Percentiles rank a stretch among this genome's conserved stretches.
Evolutionary conservation across 73 alveolate species (phyloP).

Genomic region (Tetrahymena thermophila): DNA sequence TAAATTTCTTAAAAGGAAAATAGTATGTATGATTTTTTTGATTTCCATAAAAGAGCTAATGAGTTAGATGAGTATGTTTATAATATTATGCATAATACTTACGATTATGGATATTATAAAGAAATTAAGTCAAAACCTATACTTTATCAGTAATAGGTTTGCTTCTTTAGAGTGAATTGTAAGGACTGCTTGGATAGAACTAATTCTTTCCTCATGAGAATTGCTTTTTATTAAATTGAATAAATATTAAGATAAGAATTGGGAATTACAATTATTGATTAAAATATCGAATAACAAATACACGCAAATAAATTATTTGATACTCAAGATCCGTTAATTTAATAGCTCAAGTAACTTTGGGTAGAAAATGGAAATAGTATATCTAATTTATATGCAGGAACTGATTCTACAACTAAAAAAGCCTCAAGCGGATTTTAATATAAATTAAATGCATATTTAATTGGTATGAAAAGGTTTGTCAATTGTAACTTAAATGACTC

Average conservation of each 20-base stretch:
- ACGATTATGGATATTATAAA: neutral
- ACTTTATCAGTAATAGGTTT: neutral
- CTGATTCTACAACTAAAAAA: neutral
- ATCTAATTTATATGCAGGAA: neutral
- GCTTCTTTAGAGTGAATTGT: neutral
- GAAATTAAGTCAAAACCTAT: neutral
- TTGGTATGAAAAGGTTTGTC: neutral
- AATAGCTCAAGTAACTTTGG: neutral
- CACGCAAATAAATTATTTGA: neutral
- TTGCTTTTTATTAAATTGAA: neutral
- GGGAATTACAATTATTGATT: neutral
- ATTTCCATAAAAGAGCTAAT: neutral
- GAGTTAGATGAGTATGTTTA: neutral
- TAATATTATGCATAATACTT: neutral
- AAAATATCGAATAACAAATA: neutral
- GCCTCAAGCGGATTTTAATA: neutral
- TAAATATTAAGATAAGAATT: neutral
- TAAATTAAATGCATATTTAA: neutral
- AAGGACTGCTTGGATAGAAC: neutral
- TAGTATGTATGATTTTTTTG: neutral
- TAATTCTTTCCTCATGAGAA: neutral
- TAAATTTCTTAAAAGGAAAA: neutral
- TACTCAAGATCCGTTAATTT: neutral
- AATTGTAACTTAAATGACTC: neutral
- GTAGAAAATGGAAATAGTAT: neutral